These are phyloP conservation scores for Lichtheimia corymbifera DNA, from an alignment of 371 early-diverging fungal species.

Conservation along the genomic window DNA sequence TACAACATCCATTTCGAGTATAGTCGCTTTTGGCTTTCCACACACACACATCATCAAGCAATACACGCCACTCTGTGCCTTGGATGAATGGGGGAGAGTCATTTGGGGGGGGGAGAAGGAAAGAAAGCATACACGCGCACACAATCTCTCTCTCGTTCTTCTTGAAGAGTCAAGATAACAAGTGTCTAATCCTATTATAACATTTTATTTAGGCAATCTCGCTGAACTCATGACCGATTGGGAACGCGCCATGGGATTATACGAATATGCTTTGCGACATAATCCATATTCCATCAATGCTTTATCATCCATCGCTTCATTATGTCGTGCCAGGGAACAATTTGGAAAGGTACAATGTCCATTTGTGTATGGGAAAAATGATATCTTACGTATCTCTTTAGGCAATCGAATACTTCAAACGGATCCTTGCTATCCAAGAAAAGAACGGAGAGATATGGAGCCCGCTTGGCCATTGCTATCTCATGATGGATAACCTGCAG, in stretches of 20 bases:
- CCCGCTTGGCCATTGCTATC: conserved; percentile 88
- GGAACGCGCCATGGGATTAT: conserved; percentile 78
- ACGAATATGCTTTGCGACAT: conserved; percentile 84
- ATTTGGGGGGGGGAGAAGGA: too few species aligned
- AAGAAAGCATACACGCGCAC: too few species aligned
- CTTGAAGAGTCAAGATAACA: too few species aligned
- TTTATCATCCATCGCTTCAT: conserved; percentile 67
- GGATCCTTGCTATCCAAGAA: conserved; percentile 77
- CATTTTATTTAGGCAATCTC: conserved; percentile 45
- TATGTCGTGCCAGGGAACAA: conserved; percentile 68
- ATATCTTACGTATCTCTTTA: conserved; percentile 13
- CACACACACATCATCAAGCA: not conserved
- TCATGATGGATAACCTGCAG: conserved; percentile 93
- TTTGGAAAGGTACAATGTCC: conserved; percentile 42
- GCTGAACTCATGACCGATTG: conserved; percentile 75
- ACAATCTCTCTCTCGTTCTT: too few species aligned
- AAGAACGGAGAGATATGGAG: conserved; percentile 93
- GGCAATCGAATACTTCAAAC: conserved; percentile 90
- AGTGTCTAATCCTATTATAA: not conserved
- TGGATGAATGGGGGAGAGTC: too few species aligned
- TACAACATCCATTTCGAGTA: not conserved
- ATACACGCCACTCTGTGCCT: not conserved
- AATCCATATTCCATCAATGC: conserved; percentile 85
- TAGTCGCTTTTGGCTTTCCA: not conserved
- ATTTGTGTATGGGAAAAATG: too few species aligned